Evolutionary conservation across 352 stramenopile species (phyloP).

Genomic region (Phytophthora europaea): DNA sequence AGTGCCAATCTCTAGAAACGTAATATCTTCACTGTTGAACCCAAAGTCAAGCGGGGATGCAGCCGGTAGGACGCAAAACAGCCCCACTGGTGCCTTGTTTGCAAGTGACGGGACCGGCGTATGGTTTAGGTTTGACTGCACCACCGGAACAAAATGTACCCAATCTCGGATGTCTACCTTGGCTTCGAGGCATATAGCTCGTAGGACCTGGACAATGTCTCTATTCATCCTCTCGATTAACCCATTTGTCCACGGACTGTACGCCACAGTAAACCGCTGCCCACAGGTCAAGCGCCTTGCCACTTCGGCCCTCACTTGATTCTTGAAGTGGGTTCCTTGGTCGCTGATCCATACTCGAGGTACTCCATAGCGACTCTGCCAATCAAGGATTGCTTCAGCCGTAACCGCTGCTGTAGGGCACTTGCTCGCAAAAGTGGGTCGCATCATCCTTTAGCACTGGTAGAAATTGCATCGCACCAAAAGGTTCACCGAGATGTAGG

Average conservation of each 20-base stretch:
- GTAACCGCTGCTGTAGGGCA: slow-evolving; percentile 14
- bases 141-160: slow-evolving; percentile 22
- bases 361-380: slow-evolving; percentile 37
- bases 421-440: slow-evolving; percentile 39
- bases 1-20: background rate
- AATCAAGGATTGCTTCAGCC: slow-evolving; percentile 34
- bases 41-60: background rate
- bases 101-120: slow-evolving; percentile 31
- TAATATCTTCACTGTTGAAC: background rate
- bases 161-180: slow-evolving; percentile 29
- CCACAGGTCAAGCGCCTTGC: background rate
- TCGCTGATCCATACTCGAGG: slow-evolving; percentile 38
- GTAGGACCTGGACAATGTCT: slow-evolving; percentile 39
- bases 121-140: slow-evolving; percentile 46
- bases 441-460: slow-evolving; percentile 44
- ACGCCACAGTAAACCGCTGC: slow-evolving; percentile 33
- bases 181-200: slow-evolving; percentile 5
- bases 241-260: slow-evolving; percentile 45
- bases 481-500: slow-evolving; percentile 35
- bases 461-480: slow-evolving; percentile 25
- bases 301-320: slow-evolving; percentile 29
- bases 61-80: slow-evolving; percentile 29
- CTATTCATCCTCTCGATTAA: slow-evolving; percentile 41
- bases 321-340: slow-evolving; percentile 49
- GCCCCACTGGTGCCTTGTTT: slow-evolving; percentile 28